Percentiles rank a stretch among this genome's conserved stretches.
These are phyloP conservation scores for Quambalaria eucalypti DNA, from an alignment of 1,284 basidiomycete species.

Conservation along the genomic window DNA sequence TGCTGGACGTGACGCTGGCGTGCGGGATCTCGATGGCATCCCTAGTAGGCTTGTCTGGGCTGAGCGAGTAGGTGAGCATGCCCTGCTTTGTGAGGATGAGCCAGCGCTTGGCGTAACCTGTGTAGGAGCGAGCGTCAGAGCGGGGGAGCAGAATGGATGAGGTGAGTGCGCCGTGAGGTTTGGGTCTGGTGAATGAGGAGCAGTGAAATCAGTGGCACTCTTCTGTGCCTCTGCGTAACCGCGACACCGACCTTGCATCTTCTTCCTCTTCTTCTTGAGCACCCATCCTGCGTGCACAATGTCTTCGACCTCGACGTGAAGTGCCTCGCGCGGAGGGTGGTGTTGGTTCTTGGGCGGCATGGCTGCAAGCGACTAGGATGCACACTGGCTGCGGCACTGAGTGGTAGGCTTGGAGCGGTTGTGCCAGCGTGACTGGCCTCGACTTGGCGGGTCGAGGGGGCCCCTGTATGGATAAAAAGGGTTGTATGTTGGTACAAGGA, in stretches of 20 bases:
- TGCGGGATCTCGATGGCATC: conserved; percentile 43
- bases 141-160: neutral
- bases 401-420: too few relatives aligned
- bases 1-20: conserved; percentile 39
- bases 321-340: neutral
- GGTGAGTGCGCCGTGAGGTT: too few relatives aligned
- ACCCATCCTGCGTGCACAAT: conserved; percentile 42
- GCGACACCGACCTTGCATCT: conserved; percentile 38
- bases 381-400: too few relatives aligned
- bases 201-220: too few relatives aligned
- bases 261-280: conserved; percentile 47
- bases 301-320: conserved; percentile 22
- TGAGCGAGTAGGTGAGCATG: conserved; percentile 34
- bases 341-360: too few relatives aligned
- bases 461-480: too few relatives aligned
- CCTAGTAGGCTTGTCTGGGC: conserved; percentile 34
- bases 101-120: conserved; percentile 45
- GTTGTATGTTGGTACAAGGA: too few relatives aligned
- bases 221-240: too few relatives aligned
- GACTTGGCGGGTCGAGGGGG: too few relatives aligned
- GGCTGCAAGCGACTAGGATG: too few relatives aligned
- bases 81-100: conserved; percentile 39
- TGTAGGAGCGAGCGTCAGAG: too few relatives aligned
- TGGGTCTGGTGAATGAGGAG: neutral
- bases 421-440: too few relatives aligned